These are phyloP conservation scores for Gilbertella persicaria DNA, from an alignment of 371 early-diverging fungal species.

Conservation along the genomic window DNA sequence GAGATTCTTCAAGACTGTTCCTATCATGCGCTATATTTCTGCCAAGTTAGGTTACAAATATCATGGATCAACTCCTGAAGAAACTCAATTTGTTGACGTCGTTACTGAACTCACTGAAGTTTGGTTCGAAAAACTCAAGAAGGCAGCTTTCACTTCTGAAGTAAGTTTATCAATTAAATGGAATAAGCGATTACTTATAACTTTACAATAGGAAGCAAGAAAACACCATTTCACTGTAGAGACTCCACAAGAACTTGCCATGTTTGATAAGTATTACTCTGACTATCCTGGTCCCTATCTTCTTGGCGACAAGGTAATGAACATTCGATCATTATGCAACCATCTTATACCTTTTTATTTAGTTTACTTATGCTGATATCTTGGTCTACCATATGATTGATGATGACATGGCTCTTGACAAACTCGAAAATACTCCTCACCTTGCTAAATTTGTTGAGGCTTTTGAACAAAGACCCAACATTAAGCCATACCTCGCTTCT, in stretches of 20 bases:
- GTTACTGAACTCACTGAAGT: constrained; percentile 10
- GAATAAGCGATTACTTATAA: background rate
- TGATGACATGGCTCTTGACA: constrained; percentile 7
- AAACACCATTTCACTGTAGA: background rate
- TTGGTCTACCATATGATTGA: constrained; percentile 28
- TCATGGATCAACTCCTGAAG: constrained; percentile 20
- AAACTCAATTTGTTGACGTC: constrained; percentile 18
- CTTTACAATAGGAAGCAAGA: background rate
- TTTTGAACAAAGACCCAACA: constrained; percentile 24
- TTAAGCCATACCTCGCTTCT: constrained; percentile 13
- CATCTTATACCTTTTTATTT: background rate
- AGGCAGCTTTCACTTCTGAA: background rate
- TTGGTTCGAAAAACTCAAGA: constrained; percentile 3
- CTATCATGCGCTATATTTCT: constrained; percentile 32
- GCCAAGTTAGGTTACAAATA: constrained; percentile 26
- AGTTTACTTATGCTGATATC: constrained; percentile 30
- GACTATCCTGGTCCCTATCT: constrained; percentile 24
- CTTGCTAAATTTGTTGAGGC: constrained; percentile 23
- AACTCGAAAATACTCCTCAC: constrained; percentile 17
- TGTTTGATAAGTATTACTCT: constrained; percentile 22
- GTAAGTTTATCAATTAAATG: constrained; percentile 6
- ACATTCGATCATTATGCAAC: background rate
- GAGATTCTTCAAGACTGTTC: constrained; percentile 13
- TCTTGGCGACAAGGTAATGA: constrained; percentile 21
- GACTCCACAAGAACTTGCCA: constrained; percentile 5